phyloP scores from a whole-genome alignment of 2,329 filamentous ascomycete species.

The Stagonosporopsis chrysanthemi region DNA sequence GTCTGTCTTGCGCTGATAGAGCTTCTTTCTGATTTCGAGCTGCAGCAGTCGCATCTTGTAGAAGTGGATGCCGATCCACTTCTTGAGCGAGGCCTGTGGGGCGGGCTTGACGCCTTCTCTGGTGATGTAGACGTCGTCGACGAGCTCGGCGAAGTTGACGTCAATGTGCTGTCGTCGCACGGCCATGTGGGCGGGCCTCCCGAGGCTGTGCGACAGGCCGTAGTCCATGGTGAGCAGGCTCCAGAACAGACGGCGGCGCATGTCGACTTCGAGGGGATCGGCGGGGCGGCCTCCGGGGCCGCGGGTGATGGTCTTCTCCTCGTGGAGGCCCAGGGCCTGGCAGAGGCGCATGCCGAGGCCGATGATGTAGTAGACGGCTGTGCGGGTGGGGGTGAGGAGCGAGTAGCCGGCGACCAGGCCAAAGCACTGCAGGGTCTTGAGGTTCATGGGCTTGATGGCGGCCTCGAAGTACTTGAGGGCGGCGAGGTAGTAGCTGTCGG shows the following conservation, averaged over 20 bases:
- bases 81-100: slow-evolving; percentile 78
- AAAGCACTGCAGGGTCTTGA: slow-evolving; percentile 89
- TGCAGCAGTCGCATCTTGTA: slow-evolving; percentile 90
- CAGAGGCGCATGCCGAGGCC: slow-evolving; percentile 87
- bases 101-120: slow-evolving; percentile 73
- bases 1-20: slow-evolving; percentile 84
- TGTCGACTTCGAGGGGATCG: slow-evolving; percentile 81
- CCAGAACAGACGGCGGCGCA: slow-evolving; percentile 90
- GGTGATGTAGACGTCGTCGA: slow-evolving; percentile 85
- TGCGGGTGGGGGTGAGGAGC: slow-evolving; percentile 87
- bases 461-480: slow-evolving; percentile 85
- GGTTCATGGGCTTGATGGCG: slow-evolving; percentile 84
- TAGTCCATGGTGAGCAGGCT: slow-evolving; percentile 87
- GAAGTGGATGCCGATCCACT: slow-evolving; percentile 89
- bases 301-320: slow-evolving; percentile 83
- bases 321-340: slow-evolving; percentile 85
- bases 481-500: slow-evolving; percentile 93
- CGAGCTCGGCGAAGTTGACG: slow-evolving; percentile 82
- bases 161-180: slow-evolving; percentile 83
- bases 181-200: slow-evolving; percentile 84
- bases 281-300: slow-evolving; percentile 66
- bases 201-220: slow-evolving; percentile 85
- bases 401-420: slow-evolving; percentile 90
- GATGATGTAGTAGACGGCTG: slow-evolving; percentile 91
- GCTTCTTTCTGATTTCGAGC: slow-evolving; percentile 81